A percentile compares a stretch with the other conserved stretches of the same genome.
Evolutionary conservation across 1,284 basidiomycete species (phyloP).

Genomic region (Athelia sp.): DNA sequence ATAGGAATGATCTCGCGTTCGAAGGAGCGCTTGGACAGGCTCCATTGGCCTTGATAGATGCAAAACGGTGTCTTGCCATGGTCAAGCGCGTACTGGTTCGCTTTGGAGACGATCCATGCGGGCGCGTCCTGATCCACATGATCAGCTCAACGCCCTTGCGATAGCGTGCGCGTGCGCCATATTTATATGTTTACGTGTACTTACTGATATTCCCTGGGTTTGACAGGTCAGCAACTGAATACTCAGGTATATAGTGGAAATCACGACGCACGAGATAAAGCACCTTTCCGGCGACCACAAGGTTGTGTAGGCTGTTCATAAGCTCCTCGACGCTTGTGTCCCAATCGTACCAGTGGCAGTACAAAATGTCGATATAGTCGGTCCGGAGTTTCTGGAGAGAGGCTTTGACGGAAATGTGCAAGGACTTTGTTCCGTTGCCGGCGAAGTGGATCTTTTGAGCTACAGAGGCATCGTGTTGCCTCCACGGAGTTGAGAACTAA

Average conservation of each 20-base stretch:
- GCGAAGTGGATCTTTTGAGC: slow-evolving; percentile 17
- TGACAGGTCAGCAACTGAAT: background rate
- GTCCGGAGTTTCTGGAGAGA: slow-evolving; percentile 39
- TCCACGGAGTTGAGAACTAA: slow-evolving; percentile 20
- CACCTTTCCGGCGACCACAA: slow-evolving; percentile 38
- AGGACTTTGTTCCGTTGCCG: slow-evolving; percentile 22
- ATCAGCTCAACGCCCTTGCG: too few species aligned
- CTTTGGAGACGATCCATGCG: slow-evolving; percentile 32
- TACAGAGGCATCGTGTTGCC: slow-evolving; percentile 13
- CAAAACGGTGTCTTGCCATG: slow-evolving; percentile 44
- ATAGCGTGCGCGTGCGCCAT: slow-evolving; percentile 9
- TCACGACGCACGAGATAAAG: slow-evolving; percentile 30
- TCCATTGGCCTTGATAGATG: slow-evolving; percentile 54
- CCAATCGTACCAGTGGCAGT: slow-evolving; percentile 34
- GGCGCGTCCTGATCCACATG: slow-evolving; percentile 36
- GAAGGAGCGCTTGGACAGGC: slow-evolving; percentile 37
- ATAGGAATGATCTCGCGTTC: slow-evolving; percentile 54
- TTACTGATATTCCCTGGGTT: background rate
- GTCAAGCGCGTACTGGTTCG: slow-evolving; percentile 32
- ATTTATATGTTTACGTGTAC: background rate
- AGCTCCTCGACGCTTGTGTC: slow-evolving; percentile 36
- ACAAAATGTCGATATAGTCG: slow-evolving; percentile 29
- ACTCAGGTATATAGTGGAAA: too few species aligned
- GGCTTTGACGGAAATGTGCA: slow-evolving; percentile 24
- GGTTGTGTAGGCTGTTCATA: slow-evolving; percentile 36